Conservation (phyloP, 192 early-diverging fungal species). For the Mortierella claussenii region DNA sequence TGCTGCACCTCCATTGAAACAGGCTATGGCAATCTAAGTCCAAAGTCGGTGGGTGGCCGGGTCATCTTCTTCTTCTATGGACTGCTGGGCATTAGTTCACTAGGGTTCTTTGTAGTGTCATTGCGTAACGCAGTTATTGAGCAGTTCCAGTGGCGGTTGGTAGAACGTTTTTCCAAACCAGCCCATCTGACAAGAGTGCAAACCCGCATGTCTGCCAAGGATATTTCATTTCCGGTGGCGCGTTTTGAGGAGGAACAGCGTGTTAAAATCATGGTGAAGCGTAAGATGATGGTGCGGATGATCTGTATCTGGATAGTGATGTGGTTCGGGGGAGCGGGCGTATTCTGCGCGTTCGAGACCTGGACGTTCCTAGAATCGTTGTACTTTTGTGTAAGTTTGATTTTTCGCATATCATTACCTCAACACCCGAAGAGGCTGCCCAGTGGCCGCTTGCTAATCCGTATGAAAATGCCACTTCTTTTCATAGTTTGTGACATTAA, state of each 20-base stretch:
- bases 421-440: too few relatives aligned
- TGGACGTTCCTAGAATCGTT: constrained; percentile 45
- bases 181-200: constrained; percentile 49
- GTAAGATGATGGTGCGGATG: constrained; percentile 46
- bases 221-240: constrained; percentile 33
- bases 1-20: not conserved
- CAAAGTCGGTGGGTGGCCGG: constrained; percentile 16
- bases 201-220: constrained; percentile 52
- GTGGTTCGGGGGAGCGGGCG: constrained; percentile 48
- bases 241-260: constrained; percentile 40
- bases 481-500: constrained; percentile 43
- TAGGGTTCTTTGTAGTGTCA: constrained; percentile 51
- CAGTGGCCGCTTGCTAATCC: too few relatives aligned
- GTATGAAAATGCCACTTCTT: not conserved
- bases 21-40: constrained; percentile 51
- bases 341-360: constrained; percentile 32
- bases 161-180: constrained; percentile 36
- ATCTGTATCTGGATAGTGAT: constrained; percentile 37
- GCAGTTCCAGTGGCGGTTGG: constrained; percentile 48
- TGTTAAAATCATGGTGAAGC: constrained; percentile 40
- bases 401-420: not conserved
- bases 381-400: constrained; percentile 43
- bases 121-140: constrained; percentile 51
- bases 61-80: constrained; percentile 46
- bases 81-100: constrained; percentile 34